Base-by-base conservation (phyloP, 352 stramenopile genomes). In the Aphanomyces stellatus region DNA sequence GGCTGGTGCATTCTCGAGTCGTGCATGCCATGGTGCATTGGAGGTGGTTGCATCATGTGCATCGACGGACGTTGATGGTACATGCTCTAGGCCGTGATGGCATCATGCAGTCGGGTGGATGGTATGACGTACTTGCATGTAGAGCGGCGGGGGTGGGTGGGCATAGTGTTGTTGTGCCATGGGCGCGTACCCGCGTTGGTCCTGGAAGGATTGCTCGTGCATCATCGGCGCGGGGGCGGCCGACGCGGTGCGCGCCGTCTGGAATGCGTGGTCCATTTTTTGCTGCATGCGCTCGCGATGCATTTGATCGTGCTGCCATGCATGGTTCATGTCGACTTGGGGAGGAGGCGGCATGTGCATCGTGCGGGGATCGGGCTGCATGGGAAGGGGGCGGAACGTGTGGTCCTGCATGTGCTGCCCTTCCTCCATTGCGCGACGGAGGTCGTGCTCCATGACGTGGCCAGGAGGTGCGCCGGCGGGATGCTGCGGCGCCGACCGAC, bases 251-350 rank as follows among this genome's bases (percentile, higher is more conserved):
- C 78, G 75, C 2, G 78, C 76, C 3, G 70, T 76, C 62, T 80
- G 75, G 80, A 85, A 92, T 27, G 80, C 80, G 15, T 81, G 70
- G 60, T 91, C 76, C 69, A 92, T 64, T 51, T 84, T 79, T 74
- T 41, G 72, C 33, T 40, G 69, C 70, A 46, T 69, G 60, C 3
- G 75, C 74, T 48, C 75, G 65, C 72, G 72, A 73, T 64, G 78
- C 64, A 78, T 78, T 6, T 76, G 70, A 53, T 84, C 76, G 30
- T 85, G 62, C 31, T 53, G 30, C 48, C 48, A 88, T 10, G 77
- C 76, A 25, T 71, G 56, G 63, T 74, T 69, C 71, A 71, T 71
- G 13, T 71, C 34, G 10, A 66, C 42, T 41, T 61, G 64, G 6
- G 64, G 28, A 6, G 64, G 53, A 25, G 8, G 40, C 6, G n/a